Percentiles rank a stretch among this genome's conserved stretches.
phyloP scores from a whole-genome alignment of 306 rosid genomes.

The Pyrus bretschneideri region DNA sequence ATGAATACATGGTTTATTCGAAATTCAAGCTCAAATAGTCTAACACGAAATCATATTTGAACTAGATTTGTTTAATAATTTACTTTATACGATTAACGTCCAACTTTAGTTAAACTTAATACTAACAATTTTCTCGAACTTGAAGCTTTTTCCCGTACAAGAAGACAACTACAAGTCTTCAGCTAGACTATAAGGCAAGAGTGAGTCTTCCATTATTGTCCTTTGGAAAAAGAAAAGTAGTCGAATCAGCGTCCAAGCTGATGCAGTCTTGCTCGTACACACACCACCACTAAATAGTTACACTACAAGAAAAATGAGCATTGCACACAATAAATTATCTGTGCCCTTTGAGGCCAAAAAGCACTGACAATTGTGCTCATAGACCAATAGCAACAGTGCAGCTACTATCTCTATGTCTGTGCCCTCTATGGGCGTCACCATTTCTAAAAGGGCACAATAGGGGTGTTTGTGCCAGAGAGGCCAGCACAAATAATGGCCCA shows the following conservation, averaged over 20 bases:
- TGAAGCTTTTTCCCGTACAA: not conserved
- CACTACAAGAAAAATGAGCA: too few relatives aligned
- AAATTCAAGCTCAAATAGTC: not conserved
- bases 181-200: not conserved
- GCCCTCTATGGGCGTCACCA: too few relatives aligned
- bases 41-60: not conserved
- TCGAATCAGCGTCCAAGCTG: constrained; percentile 6
- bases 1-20: not conserved
- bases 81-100: not conserved
- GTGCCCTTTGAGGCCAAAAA: too few relatives aligned
- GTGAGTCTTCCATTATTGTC: not conserved
- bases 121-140: not conserved
- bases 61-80: not conserved
- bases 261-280: not conserved
- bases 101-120: not conserved
- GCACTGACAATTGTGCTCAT: too few relatives aligned
- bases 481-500: too few relatives aligned
- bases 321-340: too few relatives aligned
- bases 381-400: too few relatives aligned
- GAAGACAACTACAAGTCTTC: too few relatives aligned
- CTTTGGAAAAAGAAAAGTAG: not conserved
- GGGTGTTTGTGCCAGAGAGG: too few relatives aligned
- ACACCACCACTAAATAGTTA: not conserved
- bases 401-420: too few relatives aligned
- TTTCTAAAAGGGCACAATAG: too few relatives aligned